Conservation (phyloP, 306 rosid species). For the Cucurbita argyrosperma region DNA sequence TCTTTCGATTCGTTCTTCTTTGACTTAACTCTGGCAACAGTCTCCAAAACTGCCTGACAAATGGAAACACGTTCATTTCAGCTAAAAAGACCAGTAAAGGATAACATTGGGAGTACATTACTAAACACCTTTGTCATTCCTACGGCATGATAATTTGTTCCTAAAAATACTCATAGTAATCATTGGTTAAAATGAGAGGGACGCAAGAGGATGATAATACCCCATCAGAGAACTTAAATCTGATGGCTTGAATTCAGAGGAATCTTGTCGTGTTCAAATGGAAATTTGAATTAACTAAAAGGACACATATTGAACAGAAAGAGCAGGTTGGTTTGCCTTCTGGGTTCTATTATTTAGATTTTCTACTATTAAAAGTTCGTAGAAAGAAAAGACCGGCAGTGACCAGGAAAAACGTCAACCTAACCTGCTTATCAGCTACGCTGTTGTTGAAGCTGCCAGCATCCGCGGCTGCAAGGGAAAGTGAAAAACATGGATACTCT, state of each 20-base stretch:
- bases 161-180: background rate
- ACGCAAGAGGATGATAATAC: background rate
- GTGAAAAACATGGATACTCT: background rate
- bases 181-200: background rate
- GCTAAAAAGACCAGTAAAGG: background rate
- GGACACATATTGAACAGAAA: background rate
- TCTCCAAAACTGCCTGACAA: slow-evolving; percentile 85
- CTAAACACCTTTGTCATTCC: background rate
- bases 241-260: background rate
- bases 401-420: background rate
- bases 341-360: background rate
- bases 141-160: background rate
- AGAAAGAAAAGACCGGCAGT: background rate
- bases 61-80: slow-evolving; percentile 9
- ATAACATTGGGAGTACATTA: background rate
- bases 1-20: slow-evolving; percentile 91
- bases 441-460: slow-evolving; percentile 78
- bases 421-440: slow-evolving; percentile 75
- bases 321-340: background rate
- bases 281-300: background rate
- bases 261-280: background rate
- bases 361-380: background rate
- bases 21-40: slow-evolving; percentile 85
- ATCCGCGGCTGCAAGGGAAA: slow-evolving; percentile 49
- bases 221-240: background rate